Evolutionary conservation across 1,284 basidiomycete species (phyloP).

Genomic region (Ceratobasidium papillatum): DNA sequence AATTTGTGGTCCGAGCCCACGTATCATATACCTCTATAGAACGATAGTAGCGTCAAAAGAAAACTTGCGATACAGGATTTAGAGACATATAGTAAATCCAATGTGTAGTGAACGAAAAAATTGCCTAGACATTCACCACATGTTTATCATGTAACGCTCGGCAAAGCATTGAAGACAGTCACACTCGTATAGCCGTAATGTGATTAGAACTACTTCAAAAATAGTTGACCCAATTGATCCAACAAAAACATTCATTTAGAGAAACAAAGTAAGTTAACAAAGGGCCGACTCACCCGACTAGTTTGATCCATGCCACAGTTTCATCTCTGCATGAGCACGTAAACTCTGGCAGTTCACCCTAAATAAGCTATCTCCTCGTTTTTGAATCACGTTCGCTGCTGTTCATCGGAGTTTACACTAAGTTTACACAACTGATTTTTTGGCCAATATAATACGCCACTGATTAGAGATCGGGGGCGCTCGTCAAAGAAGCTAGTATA

Average conservation of each 20-base stretch:
- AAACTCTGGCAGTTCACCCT: neutral
- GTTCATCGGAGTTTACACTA: neutral
- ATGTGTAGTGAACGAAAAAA: too few relatives aligned
- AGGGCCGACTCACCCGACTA: neutral
- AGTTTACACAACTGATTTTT: neutral
- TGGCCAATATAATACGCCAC: neutral
- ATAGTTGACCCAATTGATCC: neutral
- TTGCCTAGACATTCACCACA: too few relatives aligned
- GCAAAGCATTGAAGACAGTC: neutral
- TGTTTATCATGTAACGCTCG: too few relatives aligned
- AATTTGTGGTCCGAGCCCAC: too few relatives aligned
- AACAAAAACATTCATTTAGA: neutral
- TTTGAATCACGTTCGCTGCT: neutral
- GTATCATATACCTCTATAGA: too few relatives aligned
- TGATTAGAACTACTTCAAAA: neutral
- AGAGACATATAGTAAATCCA: too few relatives aligned
- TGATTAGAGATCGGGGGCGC: neutral
- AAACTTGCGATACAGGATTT: too few relatives aligned
- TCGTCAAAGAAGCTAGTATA: neutral
- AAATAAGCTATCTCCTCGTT: neutral
- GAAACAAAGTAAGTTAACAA: slow-evolving; percentile 1
- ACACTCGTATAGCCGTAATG: neutral
- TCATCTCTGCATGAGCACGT: neutral
- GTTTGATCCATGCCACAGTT: neutral
- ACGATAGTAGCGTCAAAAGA: too few relatives aligned